Evolutionary conservation across 768 basidiomycete genomes (phyloP).

Genomic region (Mycena albidolilacea): DNA sequence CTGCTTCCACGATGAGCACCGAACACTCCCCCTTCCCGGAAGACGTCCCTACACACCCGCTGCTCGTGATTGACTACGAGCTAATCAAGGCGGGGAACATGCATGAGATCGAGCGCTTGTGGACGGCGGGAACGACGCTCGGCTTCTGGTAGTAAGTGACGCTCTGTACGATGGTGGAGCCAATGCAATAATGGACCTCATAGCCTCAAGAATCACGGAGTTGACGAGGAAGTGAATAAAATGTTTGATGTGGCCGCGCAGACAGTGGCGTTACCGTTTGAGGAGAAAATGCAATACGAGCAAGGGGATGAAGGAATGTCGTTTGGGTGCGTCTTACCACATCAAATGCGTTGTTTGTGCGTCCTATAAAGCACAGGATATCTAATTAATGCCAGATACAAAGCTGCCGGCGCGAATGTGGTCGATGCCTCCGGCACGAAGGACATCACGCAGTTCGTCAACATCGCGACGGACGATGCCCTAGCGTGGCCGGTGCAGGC

Average conservation of each 20-base stretch:
- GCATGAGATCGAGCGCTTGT: conserved; percentile 57
- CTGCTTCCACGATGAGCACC: conserved; percentile 11
- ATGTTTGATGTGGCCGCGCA: conserved; percentile 61
- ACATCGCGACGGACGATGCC: conserved; percentile 66
- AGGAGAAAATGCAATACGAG: conserved; percentile 61
- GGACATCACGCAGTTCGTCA: conserved; percentile 63
- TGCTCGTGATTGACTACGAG: conserved; percentile 60
- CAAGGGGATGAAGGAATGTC: conserved; percentile 57
- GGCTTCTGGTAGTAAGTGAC: conserved; percentile 66
- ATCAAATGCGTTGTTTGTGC: background rate
- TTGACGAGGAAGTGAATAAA: conserved; percentile 52
- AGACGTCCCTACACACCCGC: conserved; percentile 57
- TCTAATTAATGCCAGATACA: conserved; percentile 47
- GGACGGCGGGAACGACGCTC: conserved; percentile 58
- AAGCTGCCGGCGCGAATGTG: conserved; percentile 61
- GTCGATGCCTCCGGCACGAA: conserved; percentile 59
- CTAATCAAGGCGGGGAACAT: conserved; percentile 51
- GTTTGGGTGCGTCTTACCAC: conserved; percentile 51
- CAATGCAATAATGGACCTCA: background rate
- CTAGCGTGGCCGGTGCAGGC: conserved; percentile 58
- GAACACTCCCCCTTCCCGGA: conserved; percentile 17
- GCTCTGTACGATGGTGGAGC: background rate
- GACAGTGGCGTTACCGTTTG: conserved; percentile 57
- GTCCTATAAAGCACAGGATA: background rate
- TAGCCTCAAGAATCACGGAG: conserved; percentile 61